Percentiles rank a stretch among this genome's conserved stretches.
These are phyloP conservation scores for Nicotiana noctiflora DNA, from an alignment of 257 asterid genomes.

Conservation along the genomic window DNA sequence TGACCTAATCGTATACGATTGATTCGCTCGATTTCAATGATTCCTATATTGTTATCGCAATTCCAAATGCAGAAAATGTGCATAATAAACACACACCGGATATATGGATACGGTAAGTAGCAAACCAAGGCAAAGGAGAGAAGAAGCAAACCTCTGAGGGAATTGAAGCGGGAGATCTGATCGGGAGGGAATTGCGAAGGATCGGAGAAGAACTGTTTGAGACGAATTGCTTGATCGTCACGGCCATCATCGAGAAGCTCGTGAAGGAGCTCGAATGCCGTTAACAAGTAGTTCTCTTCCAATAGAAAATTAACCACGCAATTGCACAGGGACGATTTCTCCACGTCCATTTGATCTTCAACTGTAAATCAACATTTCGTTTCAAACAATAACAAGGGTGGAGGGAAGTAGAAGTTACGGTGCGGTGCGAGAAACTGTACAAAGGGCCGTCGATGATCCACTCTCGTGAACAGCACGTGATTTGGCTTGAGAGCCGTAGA, in stretches of 20 bases:
- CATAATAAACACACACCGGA: neutral
- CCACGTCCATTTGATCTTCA: slow-evolving; percentile 68
- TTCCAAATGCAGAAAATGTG: slow-evolving; percentile 5
- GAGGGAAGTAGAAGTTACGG: neutral
- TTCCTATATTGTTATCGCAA: neutral
- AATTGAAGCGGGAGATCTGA: slow-evolving; percentile 78
- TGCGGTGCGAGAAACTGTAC: neutral
- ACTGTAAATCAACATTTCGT: neutral
- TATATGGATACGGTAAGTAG: neutral
- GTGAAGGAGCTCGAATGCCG: slow-evolving; percentile 98
- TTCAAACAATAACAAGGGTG: neutral
- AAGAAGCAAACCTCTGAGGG: slow-evolving; percentile 58
- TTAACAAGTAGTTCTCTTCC: slow-evolving; percentile 79
- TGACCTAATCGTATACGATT: neutral
- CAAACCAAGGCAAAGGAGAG: neutral
- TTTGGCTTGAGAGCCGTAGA: neutral
- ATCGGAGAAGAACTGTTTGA: slow-evolving; percentile 78
- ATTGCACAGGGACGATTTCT: slow-evolving; percentile 93
- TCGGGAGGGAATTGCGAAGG: slow-evolving; percentile 78
- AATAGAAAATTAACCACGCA: slow-evolving; percentile 85
- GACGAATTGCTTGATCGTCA: slow-evolving; percentile 87
- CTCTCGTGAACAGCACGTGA: neutral
- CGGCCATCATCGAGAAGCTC: slow-evolving; percentile 95
- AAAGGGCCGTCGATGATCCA: neutral
- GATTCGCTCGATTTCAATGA: neutral